Evolutionary conservation across 306 rosid genomes (phyloP), one percentile per base, ranked within the genome.

Genomic region (Crotalaria pallida): DNA sequence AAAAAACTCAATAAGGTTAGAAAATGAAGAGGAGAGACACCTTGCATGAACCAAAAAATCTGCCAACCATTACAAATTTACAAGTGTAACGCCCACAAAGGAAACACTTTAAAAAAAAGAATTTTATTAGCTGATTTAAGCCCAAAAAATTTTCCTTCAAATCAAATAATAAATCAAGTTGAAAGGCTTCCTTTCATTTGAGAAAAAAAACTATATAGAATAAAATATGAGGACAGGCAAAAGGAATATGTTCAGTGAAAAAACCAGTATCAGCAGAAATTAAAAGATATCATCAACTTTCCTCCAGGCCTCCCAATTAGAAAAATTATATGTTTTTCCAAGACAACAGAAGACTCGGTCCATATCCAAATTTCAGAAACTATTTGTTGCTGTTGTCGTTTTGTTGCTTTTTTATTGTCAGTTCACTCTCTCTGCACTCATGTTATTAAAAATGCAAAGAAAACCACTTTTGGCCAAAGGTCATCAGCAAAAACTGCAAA

Each of bases 381-480:
- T 1, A 21, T 29, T 71, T 21, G 41, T 40, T 61, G 29, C 50
- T 58, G 21, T 31, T 33, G 10, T 19, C 52, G 19, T 52, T 63
- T 38, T 52, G 38, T 38, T 47, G 45, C 21, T 40, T 67, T 70
- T 27, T 23, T 13, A 71, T 60, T 38, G 19, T 49, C 63, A 67
- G 17, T 41, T 61, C 75, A 22, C 24, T 33, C 43, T 64, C 44
- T 51, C 62, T 64, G 63, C 57, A 77, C 71, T 60, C 47, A 56
- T 24, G 16, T 49, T 71, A 63, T 44, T 49, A 61, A 38, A 58
- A 22, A 17, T 58, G 41, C 52, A 64, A 17, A 6, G 26, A 56
- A 44, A 63, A 43, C 69, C 72, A n/a, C 80, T 27, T 63, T 41
- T 55, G 65, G 76, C 72, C 62, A 53, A 47, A 57, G 76, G 78